A percentile compares a stretch with the other conserved stretches of the same genome.
These are phyloP conservation scores for Neoboletus magnificus DNA, from an alignment of 768 basidiomycete genomes.

Conservation along the genomic window DNA sequence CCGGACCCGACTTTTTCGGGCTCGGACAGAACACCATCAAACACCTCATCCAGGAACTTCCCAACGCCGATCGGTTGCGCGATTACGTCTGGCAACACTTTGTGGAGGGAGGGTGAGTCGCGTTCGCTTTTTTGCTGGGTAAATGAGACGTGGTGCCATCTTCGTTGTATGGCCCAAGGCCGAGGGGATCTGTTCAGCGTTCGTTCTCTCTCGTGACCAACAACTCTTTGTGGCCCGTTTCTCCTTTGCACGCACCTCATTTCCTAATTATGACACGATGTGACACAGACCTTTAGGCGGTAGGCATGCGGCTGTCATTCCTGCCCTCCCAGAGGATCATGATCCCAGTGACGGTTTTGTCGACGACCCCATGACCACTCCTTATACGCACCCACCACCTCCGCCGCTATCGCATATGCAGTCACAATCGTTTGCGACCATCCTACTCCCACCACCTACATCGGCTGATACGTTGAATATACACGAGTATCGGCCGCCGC, in stretches of 20 bases:
- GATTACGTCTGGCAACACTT: conserved; percentile 89
- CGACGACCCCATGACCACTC: conserved; percentile 19
- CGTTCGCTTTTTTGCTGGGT: conserved; percentile 7
- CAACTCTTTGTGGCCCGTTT: conserved; percentile 17
- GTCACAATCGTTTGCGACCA: conserved; percentile 29
- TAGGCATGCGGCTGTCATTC: conserved; percentile 78
- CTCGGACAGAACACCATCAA: conserved; percentile 86
- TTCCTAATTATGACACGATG: conserved; percentile 32
- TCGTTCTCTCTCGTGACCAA: conserved; percentile 10
- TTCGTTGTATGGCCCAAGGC: conserved; percentile 9
- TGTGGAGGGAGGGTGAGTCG: conserved; percentile 77
- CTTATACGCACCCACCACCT: conserved; percentile 19
- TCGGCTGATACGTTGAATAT: conserved; percentile 28
- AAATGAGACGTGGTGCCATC: conserved; percentile 9
- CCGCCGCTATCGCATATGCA: conserved; percentile 17
- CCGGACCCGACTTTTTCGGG: conserved; percentile 87
- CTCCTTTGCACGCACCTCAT: conserved; percentile 23
- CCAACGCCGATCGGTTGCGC: conserved; percentile 63
- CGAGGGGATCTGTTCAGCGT: not conserved
- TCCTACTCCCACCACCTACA: conserved; percentile 29
- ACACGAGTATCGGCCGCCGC: conserved; percentile 32
- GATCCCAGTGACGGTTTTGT: conserved; percentile 11
- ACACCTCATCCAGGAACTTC: conserved; percentile 83
- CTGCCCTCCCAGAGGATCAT: conserved; percentile 69
- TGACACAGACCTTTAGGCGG: conserved; percentile 67